Conservation (phyloP, 1,284 basidiomycete species). For the Porogramme epimiltina region DNA sequence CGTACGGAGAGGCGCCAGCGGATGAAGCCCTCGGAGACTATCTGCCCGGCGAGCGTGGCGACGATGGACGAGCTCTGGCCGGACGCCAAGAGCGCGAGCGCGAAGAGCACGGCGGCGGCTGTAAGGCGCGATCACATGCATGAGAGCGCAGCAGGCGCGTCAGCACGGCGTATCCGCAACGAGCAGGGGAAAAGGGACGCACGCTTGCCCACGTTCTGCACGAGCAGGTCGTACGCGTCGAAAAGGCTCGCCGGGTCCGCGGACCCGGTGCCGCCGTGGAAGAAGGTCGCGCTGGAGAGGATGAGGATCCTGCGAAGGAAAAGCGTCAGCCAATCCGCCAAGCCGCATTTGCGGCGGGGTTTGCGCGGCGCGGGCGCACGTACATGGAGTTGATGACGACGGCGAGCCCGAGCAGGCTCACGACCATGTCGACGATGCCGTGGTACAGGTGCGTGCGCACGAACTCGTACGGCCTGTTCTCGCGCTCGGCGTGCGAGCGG, state of each 20-base stretch:
- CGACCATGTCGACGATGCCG: slow-evolving; percentile 67
- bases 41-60: slow-evolving; percentile 91
- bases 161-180: too few relatives aligned
- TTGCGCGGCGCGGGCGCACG: too few relatives aligned
- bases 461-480: slow-evolving; percentile 71
- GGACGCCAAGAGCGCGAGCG: slow-evolving; percentile 81
- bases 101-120: slow-evolving; percentile 84
- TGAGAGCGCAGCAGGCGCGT: background rate
- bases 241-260: slow-evolving; percentile 72
- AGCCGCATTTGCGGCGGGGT: background rate
- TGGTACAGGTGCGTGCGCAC: slow-evolving; percentile 80
- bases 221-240: slow-evolving; percentile 80
- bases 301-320: slow-evolving; percentile 59
- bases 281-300: slow-evolving; percentile 75
- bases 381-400: slow-evolving; percentile 86
- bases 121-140: background rate
- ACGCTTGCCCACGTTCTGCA: slow-evolving; percentile 68
- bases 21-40: slow-evolving; percentile 93
- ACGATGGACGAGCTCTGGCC: slow-evolving; percentile 94
- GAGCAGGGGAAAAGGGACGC: slow-evolving; percentile 26
- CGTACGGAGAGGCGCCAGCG: slow-evolving; percentile 85
- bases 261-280: slow-evolving; percentile 47
- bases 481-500: slow-evolving; percentile 36
- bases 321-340: slow-evolving; percentile 9
- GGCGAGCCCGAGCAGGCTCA: slow-evolving; percentile 78